Base-by-base conservation (phyloP, 176 grass and related monocot species). In the Triticum timopheevii region DNA sequence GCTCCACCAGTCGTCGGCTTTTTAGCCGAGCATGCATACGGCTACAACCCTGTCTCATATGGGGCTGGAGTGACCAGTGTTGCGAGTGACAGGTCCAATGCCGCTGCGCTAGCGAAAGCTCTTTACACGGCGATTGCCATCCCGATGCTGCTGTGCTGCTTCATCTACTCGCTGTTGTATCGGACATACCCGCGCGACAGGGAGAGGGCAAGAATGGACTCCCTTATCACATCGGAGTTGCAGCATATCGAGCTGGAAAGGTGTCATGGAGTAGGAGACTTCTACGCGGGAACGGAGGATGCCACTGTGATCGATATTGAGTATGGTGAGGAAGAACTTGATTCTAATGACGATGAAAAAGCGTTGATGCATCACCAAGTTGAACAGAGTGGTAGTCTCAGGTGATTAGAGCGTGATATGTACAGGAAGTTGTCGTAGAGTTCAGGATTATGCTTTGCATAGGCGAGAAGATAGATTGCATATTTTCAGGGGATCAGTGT, bases 101-200 rank as follows among this genome's bases (percentile, higher is more conserved):
- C 92, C 6, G 66, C 87, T 25, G 95, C 96, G 64, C 83, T 94
- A 42, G 96, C 84, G 15, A 98, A 98, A 79, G 88, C 93, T 79
- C 89, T 98, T 4, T 94, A 91, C 88, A 86, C 90, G 5, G 82
- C 88, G 4, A 98, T 98, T 56, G 86, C 93, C 68, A 80, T 96
- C 58, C 93, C 96, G 6, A 96, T 98, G 96, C 35, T 87, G 10
- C 45, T 96, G 2, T 98, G 93, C 88, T 94, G 92, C 90, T 90
- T 90, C 70, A 93, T 98, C 81, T 96, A 96, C 85, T 94, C 85
- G 74, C 81, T 92, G 80, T 10, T 98, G 67, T 94, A 98, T 59
- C 22, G 58, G 45, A 85, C 88, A 16, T 98, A 98, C 84, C 93
- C 93, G 0, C 86, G 92, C 4, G 97, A 98, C 67, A 89, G 92